These are phyloP conservation scores for Dimargaris xerosporica DNA, from an alignment of 192 early-diverging fungal species.

Conservation along the genomic window DNA sequence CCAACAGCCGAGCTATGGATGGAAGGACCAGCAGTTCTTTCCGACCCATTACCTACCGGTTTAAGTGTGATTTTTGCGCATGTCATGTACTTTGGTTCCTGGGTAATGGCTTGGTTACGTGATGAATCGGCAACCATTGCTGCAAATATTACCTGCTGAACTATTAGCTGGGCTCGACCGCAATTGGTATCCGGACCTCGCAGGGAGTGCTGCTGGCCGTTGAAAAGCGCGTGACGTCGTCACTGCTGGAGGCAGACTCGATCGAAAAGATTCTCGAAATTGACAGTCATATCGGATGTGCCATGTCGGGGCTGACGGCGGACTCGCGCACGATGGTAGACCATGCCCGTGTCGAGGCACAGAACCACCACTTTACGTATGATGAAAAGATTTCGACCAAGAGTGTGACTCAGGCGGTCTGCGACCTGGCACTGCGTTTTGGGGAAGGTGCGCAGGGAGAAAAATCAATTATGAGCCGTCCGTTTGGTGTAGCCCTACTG, in stretches of 20 bases:
- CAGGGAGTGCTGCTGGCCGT: constrained; percentile 90
- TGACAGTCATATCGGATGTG: constrained; percentile 87
- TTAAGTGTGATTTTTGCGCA: too few relatives aligned
- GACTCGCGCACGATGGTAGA: constrained; percentile 98
- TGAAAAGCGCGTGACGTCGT: constrained; percentile 91
- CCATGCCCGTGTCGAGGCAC: constrained; percentile 89
- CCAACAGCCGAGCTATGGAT: too few relatives aligned
- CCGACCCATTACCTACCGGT: too few relatives aligned
- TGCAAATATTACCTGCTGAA: too few relatives aligned
- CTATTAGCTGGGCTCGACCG: constrained; percentile 78
- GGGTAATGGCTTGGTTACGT: too few relatives aligned
- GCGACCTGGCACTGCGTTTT: constrained; percentile 92
- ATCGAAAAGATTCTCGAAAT: constrained; percentile 99
- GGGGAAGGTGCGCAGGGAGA: constrained; percentile 93
- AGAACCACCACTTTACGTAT: constrained; percentile 94
- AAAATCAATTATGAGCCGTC: constrained; percentile 95
- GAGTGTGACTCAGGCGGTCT: constrained; percentile 93
- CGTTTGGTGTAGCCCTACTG: constrained; percentile 96
- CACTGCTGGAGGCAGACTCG: constrained; percentile 79
- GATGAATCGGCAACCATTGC: too few relatives aligned
- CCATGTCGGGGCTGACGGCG: constrained; percentile 91
- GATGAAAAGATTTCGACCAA: constrained; percentile 92
- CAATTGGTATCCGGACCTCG: constrained; percentile 92
- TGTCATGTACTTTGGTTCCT: too few relatives aligned
- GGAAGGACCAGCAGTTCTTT: too few relatives aligned